A percentile compares a stretch with the other conserved stretches of the same genome.
phyloP scores from a whole-genome alignment of 192 early-diverging fungal genomes.

The Podila horticola region DNA sequence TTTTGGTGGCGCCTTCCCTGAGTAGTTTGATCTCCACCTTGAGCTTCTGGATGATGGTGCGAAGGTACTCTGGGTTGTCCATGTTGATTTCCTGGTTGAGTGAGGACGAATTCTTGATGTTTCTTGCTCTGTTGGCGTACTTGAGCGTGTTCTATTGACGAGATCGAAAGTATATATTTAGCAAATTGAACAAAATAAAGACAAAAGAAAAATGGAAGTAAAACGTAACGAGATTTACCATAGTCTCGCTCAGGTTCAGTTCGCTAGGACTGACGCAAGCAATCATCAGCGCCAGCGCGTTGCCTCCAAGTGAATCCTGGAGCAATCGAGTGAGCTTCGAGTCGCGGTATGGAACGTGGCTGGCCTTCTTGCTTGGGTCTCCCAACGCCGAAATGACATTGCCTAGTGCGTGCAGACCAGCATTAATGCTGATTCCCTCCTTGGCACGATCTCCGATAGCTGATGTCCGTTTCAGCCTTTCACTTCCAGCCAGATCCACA shows the following conservation, averaged over 20 bases:
- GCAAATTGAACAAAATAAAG: not conserved
- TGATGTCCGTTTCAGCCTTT: conserved; percentile 92
- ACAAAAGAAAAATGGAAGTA: not conserved
- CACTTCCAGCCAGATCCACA: conserved; percentile 98
- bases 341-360: conserved; percentile 96
- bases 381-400: conserved; percentile 99
- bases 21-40: conserved; percentile 63
- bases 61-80: conserved; percentile 73
- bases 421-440: conserved; percentile 98
- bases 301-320: conserved; percentile 96
- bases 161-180: not conserved
- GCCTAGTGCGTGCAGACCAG: conserved; percentile 93
- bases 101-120: conserved; percentile 91
- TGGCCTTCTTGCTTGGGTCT: conserved; percentile 68
- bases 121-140: conserved; percentile 96
- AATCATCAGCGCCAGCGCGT: conserved; percentile 93
- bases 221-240: conserved; percentile 49
- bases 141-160: conserved; percentile 82
- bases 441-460: conserved; percentile 92
- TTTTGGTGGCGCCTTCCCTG: conserved; percentile 15
- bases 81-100: conserved; percentile 82
- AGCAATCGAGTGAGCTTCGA: conserved; percentile 96
- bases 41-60: conserved; percentile 70
- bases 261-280: conserved; percentile 94
- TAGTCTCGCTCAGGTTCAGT: conserved; percentile 85